Base-by-base conservation (phyloP, 495 filamentous ascomycete species). In the Penicillium taxi region DNA sequence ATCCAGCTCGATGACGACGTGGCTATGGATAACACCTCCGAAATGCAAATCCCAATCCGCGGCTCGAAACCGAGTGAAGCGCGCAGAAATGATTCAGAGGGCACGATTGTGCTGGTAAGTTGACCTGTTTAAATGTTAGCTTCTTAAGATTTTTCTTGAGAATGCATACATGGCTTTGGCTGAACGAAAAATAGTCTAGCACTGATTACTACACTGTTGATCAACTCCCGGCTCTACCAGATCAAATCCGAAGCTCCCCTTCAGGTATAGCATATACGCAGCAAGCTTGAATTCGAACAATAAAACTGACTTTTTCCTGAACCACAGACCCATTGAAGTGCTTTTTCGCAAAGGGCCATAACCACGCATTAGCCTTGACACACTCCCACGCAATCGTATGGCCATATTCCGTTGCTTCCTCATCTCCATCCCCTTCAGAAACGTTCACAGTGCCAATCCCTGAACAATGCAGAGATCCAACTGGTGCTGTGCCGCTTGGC, bases 121-220 rank as follows among this genome's bases (percentile, higher is more conserved):
- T 20, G 12, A 26, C 32, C 26, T 31, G 13, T 27, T 13, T 18
- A 35, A 4, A 33, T 11, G 41, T 29, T 42, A 34, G 8, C 30
- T 17, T 28, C 6, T 20, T 11, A 24, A 11, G 9, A 15, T 14
- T 9, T 16, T 17, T 2, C 12, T 8, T 9, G 33, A 16, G 21
- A 12, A 25, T 16, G 33, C 8, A 9, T 23, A 7, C 13, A 14
- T 16, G 9, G 22, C 33, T 35, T 4, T 17, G 18, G n/a, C 20
- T 14, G 21, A 11, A 3, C 14, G n/a, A n/a, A 26, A 28, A 26
- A 37, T 36, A 94, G 87, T 89, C 87, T 12, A 81, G 80, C 54
- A 96, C 86, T 48, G 80, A 83, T 52, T 84, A 82, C 37, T 96
- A 91, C 51, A 78, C 74, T 21, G 87, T 96, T 22, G 83, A 82